A percentile compares a stretch with the other conserved stretches of the same genome.
Evolutionary conservation across 139 green algal genomes (phyloP).

Genomic region (Auxenochlorella protothecoides): DNA sequence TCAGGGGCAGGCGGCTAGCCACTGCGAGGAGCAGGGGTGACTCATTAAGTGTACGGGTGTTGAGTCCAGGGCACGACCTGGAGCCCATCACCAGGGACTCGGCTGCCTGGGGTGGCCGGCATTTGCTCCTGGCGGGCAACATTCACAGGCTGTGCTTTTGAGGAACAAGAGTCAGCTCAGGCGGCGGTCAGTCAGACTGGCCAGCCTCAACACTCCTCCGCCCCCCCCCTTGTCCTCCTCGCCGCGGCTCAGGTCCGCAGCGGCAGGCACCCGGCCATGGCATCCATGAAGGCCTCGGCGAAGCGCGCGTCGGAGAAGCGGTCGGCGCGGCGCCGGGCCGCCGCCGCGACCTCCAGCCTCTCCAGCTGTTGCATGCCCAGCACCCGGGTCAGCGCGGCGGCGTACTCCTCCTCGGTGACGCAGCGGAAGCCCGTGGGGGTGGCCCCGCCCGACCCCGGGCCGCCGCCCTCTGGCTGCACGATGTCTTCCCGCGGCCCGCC

Average conservation of each 20-base stretch:
- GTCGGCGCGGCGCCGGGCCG: conserved; percentile 37
- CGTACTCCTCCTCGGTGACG: conserved; percentile 52
- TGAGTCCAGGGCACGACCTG: too few species aligned
- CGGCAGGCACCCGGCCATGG: conserved; percentile 12
- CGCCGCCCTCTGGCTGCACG: conserved; percentile 28
- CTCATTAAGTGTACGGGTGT: too few species aligned
- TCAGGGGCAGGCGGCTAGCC: too few species aligned
- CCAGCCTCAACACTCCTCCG: too few species aligned
- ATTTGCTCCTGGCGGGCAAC: too few species aligned
- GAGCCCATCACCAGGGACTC: too few species aligned
- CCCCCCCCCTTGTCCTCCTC: too few species aligned
- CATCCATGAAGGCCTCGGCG: conserved; percentile 16
- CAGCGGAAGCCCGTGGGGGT: conserved; percentile 60
- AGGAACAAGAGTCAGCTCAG: too few species aligned
- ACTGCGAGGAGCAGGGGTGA: too few species aligned
- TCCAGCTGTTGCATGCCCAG: conserved; percentile 59
- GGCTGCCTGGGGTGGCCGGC: too few species aligned
- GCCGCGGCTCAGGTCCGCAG: not conserved
- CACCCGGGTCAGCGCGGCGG: conserved; percentile 45
- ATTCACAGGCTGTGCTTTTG: too few species aligned
- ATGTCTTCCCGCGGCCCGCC: conserved; percentile 63
- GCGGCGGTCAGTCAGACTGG: too few species aligned
- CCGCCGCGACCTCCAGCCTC: conserved; percentile 55
- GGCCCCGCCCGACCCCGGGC: not conserved
- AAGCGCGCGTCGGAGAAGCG: conserved; percentile 27